Conservation (phyloP, 2,329 filamentous ascomycete species). For the Fonsecaea multimorphosa region DNA sequence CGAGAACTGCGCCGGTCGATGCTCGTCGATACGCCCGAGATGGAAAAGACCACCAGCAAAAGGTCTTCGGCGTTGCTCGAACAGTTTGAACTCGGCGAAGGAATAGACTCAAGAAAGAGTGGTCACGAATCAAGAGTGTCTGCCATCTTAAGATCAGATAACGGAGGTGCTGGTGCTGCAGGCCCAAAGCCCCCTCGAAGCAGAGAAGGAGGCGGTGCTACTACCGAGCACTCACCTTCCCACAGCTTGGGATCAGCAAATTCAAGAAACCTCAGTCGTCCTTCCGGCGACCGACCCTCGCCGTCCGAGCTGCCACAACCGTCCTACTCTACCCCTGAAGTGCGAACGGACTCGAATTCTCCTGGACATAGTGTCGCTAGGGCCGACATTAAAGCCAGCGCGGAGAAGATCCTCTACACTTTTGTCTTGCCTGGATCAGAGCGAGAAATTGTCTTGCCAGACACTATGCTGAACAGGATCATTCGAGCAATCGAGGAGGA, state of each 20-base stretch:
- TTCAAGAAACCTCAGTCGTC: slow-evolving; percentile 41
- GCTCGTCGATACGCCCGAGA: slow-evolving; percentile 87
- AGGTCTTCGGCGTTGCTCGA: slow-evolving; percentile 82
- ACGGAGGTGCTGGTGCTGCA: slow-evolving; percentile 40
- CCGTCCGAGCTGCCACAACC: slow-evolving; percentile 56
- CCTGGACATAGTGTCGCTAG: slow-evolving; percentile 83
- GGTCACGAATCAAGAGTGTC: slow-evolving; percentile 89
- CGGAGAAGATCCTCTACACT: slow-evolving; percentile 98
- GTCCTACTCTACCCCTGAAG: slow-evolving; percentile 66
- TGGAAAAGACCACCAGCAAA: slow-evolving; percentile 80
- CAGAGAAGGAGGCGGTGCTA: slow-evolving; percentile 27
- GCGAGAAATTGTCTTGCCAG: slow-evolving; percentile 91
- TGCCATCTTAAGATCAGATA: slow-evolving; percentile 72
- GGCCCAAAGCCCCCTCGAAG: slow-evolving; percentile 46
- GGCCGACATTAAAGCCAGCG: slow-evolving; percentile 87
- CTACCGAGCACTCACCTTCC: slow-evolving; percentile 34
- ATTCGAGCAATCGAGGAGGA: slow-evolving; percentile 87
- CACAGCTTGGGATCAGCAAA: slow-evolving; percentile 55
- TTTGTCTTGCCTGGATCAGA: slow-evolving; percentile 94
- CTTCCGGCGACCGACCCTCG: slow-evolving; percentile 42
- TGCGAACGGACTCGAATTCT: slow-evolving; percentile 78
- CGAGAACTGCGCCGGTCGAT: slow-evolving; percentile 92
- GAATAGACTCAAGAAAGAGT: slow-evolving; percentile 59
- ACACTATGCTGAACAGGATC: slow-evolving; percentile 83
- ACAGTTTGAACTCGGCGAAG: slow-evolving; percentile 70